These are phyloP conservation scores for Macrotyloma uniflorum DNA, from an alignment of 306 rosid species.

Conservation along the genomic window DNA sequence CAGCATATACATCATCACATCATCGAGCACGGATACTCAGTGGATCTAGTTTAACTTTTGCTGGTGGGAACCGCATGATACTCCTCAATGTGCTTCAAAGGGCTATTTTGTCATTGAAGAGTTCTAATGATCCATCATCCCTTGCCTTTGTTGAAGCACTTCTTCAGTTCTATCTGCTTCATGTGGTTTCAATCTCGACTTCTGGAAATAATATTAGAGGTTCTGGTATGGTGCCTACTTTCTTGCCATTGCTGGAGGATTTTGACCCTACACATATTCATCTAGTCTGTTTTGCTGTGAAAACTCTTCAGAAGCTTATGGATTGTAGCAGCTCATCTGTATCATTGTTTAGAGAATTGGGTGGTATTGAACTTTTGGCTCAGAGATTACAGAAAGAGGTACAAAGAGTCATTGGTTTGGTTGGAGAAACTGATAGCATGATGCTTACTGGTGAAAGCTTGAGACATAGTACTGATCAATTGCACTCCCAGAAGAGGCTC, in stretches of 20 bases:
- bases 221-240: slow-evolving; percentile 98
- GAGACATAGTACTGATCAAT: slow-evolving; percentile 62
- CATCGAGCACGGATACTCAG: slow-evolving; percentile 92
- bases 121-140: slow-evolving; percentile 85
- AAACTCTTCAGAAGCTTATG: slow-evolving; percentile 99
- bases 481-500: slow-evolving; percentile 85
- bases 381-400: slow-evolving; percentile 91
- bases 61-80: slow-evolving; percentile 97
- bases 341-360: slow-evolving; percentile 91
- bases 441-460: slow-evolving; percentile 77
- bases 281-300: slow-evolving; percentile 93
- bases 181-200: slow-evolving; percentile 90
- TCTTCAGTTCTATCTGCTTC: slow-evolving; percentile 96
- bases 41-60: slow-evolving; percentile 88
- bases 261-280: slow-evolving; percentile 85
- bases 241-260: slow-evolving; percentile 93
- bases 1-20: slow-evolving; percentile 96
- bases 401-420: slow-evolving; percentile 73
- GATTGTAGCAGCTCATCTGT: slow-evolving; percentile 98
- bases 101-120: slow-evolving; percentile 85
- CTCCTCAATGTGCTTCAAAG: slow-evolving; percentile 96
- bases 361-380: slow-evolving; percentile 91
- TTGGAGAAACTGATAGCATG: slow-evolving; percentile 52
- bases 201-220: slow-evolving; percentile 91
- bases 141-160: slow-evolving; percentile 98